Evolutionary conservation across 2,329 filamentous ascomycete species (phyloP).

Genomic region (Pseudomassariella vexata): DNA sequence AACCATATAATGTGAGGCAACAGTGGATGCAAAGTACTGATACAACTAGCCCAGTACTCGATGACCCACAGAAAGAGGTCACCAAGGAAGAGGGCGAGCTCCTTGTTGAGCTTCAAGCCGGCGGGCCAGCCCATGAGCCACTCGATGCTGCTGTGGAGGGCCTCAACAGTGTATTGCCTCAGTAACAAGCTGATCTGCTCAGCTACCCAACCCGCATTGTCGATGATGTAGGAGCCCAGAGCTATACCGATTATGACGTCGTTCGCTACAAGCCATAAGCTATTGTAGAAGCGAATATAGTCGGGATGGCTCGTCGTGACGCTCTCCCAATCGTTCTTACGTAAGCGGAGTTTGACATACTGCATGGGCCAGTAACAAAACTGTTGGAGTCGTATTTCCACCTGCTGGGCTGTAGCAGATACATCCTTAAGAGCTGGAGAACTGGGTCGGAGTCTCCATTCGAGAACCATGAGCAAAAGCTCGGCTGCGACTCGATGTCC

Average conservation of each 20-base stretch:
- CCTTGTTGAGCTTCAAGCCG: conserved; percentile 89
- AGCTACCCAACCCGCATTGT: conserved; percentile 83
- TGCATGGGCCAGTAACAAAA: conserved; percentile 99
- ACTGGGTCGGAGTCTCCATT: conserved; percentile 75
- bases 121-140: conserved; percentile 97
- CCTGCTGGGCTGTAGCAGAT: conserved; percentile 92
- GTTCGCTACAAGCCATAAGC: conserved; percentile 95
- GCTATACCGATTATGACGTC: conserved; percentile 98
- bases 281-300: conserved; percentile 99
- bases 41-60: conserved; percentile 90
- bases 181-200: conserved; percentile 71
- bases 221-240: conserved; percentile 91
- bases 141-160: conserved; percentile 78
- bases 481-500: conserved; percentile 78
- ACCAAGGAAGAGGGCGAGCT: conserved; percentile 88
- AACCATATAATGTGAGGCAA: conserved; percentile 87
- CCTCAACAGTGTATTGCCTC: conserved; percentile 78
- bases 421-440: conserved; percentile 88
- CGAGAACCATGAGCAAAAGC: conserved; percentile 68
- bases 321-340: conserved; percentile 91
- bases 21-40: conserved; percentile 69
- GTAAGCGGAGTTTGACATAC: conserved; percentile 82
- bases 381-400: conserved; percentile 94
- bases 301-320: conserved; percentile 93
- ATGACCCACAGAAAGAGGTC: conserved; percentile 98